phyloP scores from a whole-genome alignment of 2,329 filamentous ascomycete species.

The Arachnopeziza araneosa region DNA sequence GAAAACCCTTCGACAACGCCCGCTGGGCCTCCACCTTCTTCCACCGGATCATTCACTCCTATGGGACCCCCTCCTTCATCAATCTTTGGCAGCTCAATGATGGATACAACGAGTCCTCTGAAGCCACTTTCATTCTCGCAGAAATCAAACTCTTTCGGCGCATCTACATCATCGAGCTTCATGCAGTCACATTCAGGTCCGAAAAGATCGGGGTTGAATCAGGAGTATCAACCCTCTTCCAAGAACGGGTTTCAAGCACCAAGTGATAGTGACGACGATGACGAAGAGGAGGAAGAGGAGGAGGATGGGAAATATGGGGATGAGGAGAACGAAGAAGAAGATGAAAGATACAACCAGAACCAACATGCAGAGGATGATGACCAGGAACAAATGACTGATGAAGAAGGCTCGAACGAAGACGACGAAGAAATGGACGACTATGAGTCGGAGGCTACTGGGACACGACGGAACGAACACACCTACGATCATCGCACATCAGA shows the following conservation, averaged over 20 bases:
- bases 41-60: conserved; percentile 49
- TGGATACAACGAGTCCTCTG: conserved; percentile 27
- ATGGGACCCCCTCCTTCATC: conserved; percentile 46
- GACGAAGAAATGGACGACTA: conserved; percentile 9
- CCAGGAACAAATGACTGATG: not conserved
- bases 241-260: conserved; percentile 16
- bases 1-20: conserved; percentile 49
- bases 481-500: conserved; percentile 39
- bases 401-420: not conserved
- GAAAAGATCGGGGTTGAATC: conserved; percentile 48
- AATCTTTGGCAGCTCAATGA: conserved; percentile 46
- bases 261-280: conserved; percentile 34
- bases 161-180: conserved; percentile 17
- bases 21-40: conserved; percentile 49
- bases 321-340: not conserved
- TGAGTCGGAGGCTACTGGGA: conserved; percentile 27
- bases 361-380: not conserved
- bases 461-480: conserved; percentile 23
- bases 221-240: conserved; percentile 32
- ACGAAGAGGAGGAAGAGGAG: no score
- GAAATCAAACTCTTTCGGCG: conserved; percentile 20
- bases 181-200: conserved; percentile 14
- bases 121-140: conserved; percentile 33
- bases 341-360: conserved; percentile 14
- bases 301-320: conserved; percentile 27